Evolutionary conservation across 1,284 basidiomycete genomes (phyloP), one percentile per base, ranked within the genome.

Genomic region (Afroboletus lepidellus): DNA sequence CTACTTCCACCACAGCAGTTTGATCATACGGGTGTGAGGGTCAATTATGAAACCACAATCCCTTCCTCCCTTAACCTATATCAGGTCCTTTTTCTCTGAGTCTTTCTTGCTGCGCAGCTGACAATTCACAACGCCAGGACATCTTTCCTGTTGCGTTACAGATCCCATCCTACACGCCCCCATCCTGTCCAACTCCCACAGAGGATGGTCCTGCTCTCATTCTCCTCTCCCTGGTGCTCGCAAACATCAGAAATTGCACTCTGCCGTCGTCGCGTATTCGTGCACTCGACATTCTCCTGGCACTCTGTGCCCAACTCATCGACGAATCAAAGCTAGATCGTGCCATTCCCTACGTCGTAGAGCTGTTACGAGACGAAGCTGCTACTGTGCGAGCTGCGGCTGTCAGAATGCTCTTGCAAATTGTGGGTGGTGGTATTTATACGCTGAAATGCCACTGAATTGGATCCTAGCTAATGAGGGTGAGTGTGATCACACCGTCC

Each of bases 241-340:
- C 95, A 18, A 96, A 97, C 60, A 80, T 98, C 29, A 84, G 97
- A 36, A 96, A 94, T 62, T 96, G 92, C 63, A 75, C 81, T 13
- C 78, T 94, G 3, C 92, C 97, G 0, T 92, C 89, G 30, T 93
- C 93, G 8, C 92, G 94, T 67, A 73, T 93, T 25, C 87, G 85
- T 34, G 91, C 90, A 0, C 72, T 99, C 44, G 94, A 98, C 60
- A 78, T 98, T 11, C 87, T 98, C 51, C 77, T 98, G 18, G 92
- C 92, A 2, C 77, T 98, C 6, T 83, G 84, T 4, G 80, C 82
- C 2, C 89, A 91, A 64, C 78, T 99, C 30, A 92, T 90, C 0
- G 97, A 99, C 65, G 96, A 98, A 69, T 93, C 94, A 15, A 96
- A 96, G 66, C 75, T 99, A 42, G 97, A 99, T 67, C 85, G 95